Base-by-base conservation (phyloP, 495 filamentous ascomycete genomes). In the Penicillium dipodomyicola region DNA sequence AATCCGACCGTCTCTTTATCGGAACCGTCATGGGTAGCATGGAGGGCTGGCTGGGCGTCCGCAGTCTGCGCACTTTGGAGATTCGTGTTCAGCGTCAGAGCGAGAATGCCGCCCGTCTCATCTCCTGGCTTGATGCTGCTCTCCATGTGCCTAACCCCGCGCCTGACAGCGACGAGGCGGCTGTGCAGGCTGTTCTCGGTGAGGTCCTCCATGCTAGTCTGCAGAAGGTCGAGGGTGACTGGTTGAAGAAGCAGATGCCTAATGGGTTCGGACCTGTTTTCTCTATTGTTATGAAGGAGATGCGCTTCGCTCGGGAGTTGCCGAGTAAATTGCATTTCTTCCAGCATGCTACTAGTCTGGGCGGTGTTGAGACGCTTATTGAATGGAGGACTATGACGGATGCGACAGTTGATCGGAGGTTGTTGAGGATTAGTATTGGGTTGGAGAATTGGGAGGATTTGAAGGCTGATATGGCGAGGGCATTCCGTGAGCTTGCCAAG, bases 281-380 rank as follows among this genome's bases (percentile, higher is more conserved):
- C 64, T 77, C 87, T 1, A 79, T 96, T 39, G 75, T 69, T 14
- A 82, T 90, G 80, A 80, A 81, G 56, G 74, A 76, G 5, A 78
- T 82, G 61, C 70, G 72, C 6, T 66, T 82, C 43, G 93, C 94
- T 3, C 77, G 79, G 35, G 70, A 74, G 39, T 68, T 98, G 52
- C 94, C 94, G 23, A 87, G 86, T 63, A 85, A 88, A 74, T 68
- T 97, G 65, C 57, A 80, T 25, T 81, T 92, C 49, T 98, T 97
- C 77, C 90, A 96, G 60, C 94, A 98, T 79, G 92, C 94, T 7
- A 98, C 94, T 15, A 92, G 88, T 70, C 72, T 98, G 6, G 94
- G 94, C 4, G 91, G 93, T 2, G 91, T 97, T 10, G 94, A 98
- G 82, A 91, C 88, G 61, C 73, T 97, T 80, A 89, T 98, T 65